phyloP scores from a whole-genome alignment of 306 rosid species.

The Macrotyloma uniflorum region DNA sequence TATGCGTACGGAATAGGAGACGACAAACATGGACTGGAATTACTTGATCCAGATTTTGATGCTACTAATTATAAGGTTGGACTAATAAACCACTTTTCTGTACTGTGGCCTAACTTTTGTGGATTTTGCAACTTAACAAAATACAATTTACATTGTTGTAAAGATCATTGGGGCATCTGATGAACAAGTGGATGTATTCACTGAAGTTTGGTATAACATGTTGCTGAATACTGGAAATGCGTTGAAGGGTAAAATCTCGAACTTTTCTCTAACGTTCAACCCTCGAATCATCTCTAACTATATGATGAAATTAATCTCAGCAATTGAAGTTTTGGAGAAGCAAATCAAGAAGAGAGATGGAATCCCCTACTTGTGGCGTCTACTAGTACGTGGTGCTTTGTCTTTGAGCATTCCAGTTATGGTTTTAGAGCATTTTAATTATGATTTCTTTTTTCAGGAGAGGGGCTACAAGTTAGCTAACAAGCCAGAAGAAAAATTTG shows the following conservation, averaged over 20 bases:
- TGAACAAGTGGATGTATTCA: conserved; percentile 88
- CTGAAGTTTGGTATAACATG: conserved; percentile 78
- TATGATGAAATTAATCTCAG: conserved; percentile 40
- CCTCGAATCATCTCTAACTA: conserved; percentile 15
- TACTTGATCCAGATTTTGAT: conserved; percentile 78
- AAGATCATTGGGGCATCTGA: conserved; percentile 87
- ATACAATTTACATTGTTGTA: conserved; percentile 24
- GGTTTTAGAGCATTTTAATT: not conserved
- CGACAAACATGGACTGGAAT: conserved; percentile 55
- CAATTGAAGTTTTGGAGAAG: conserved; percentile 63
- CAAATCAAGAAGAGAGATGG: conserved; percentile 64
- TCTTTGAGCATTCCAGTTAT: not conserved
- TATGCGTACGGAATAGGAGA: conserved; percentile 77
- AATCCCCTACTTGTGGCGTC: conserved; percentile 72
- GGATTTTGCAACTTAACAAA: not conserved
- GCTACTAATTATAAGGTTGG: conserved; percentile 71
- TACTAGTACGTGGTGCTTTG: conserved; percentile 55
- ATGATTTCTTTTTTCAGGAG: conserved; percentile 52
- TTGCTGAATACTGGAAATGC: conserved; percentile 66
- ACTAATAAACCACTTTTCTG: not conserved
- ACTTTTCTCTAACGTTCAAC: not conserved
- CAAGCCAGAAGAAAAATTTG: conserved; percentile 61
- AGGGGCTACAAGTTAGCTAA: conserved; percentile 62
- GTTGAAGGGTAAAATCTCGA: conserved; percentile 53
- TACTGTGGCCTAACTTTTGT: not conserved